Conservation (phyloP, 352 stramenopile genomes). For the Phytophthora aleatoria region DNA sequence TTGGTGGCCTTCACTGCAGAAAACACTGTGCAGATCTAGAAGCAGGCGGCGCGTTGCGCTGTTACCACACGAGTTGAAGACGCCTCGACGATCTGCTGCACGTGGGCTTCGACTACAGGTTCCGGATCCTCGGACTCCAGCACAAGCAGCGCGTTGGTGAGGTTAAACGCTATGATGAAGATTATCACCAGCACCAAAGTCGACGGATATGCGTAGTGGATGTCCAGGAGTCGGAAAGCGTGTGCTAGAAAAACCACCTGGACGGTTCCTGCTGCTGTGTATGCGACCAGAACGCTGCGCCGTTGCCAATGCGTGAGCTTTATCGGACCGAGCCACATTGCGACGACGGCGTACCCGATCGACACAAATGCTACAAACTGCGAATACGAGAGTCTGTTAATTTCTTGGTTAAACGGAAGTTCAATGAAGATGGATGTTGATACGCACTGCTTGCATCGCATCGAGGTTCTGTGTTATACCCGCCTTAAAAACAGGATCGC, state of each 20-base stretch:
- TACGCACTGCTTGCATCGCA: slow-evolving; percentile 43
- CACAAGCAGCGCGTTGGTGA: slow-evolving; percentile 63
- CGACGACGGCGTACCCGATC: slow-evolving; percentile 41
- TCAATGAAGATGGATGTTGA: not conserved
- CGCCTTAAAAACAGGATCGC: slow-evolving; percentile 36
- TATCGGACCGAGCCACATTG: slow-evolving; percentile 57
- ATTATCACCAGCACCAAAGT: slow-evolving; percentile 33
- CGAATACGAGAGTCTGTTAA: slow-evolving; percentile 10
- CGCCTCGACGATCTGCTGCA: slow-evolving; percentile 16
- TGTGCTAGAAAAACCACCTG: slow-evolving; percentile 48
- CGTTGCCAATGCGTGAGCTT: slow-evolving; percentile 58
- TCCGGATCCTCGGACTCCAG: slow-evolving; percentile 43
- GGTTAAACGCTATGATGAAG: slow-evolving; percentile 62
- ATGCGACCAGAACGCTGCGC: slow-evolving; percentile 45
- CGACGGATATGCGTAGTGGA: slow-evolving; percentile 41
- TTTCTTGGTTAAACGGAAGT: slow-evolving; percentile 1
- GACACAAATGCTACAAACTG: slow-evolving; percentile 61
- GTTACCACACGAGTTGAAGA: slow-evolving; percentile 27
- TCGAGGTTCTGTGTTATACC: slow-evolving; percentile 36
- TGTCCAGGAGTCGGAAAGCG: slow-evolving; percentile 26
- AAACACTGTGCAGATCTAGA: slow-evolving; percentile 10
- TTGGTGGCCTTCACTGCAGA: not conserved
- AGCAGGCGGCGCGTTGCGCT: slow-evolving; percentile 31
- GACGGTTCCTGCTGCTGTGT: slow-evolving; percentile 36
- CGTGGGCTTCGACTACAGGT: not conserved